A percentile compares a stretch with the other conserved stretches of the same genome.
phyloP scores from a whole-genome alignment of 1,284 basidiomycete genomes.

The Ustilago esculenta region DNA sequence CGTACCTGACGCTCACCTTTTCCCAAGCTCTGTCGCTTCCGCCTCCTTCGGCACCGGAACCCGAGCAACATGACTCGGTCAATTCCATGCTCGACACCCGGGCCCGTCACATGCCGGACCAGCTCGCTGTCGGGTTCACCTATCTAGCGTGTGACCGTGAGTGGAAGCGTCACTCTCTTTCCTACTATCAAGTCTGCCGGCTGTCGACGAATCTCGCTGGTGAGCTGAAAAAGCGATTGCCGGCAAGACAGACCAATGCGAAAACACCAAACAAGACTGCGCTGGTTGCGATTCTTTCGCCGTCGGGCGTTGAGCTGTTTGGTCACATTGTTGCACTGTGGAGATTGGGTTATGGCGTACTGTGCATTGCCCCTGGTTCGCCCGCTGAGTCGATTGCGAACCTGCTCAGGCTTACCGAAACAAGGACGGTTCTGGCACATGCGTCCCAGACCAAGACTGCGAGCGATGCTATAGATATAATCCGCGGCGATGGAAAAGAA shows the following conservation, averaged over 20 bases:
- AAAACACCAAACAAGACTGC: constrained; percentile 19
- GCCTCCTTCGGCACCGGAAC: constrained; percentile 52
- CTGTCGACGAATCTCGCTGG: constrained; percentile 11
- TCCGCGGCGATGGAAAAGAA: background rate
- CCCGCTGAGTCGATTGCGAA: constrained; percentile 73
- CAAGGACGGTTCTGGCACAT: constrained; percentile 71
- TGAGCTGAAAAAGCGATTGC: constrained; percentile 5
- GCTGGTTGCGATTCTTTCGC: constrained; percentile 67
- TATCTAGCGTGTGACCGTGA: constrained; percentile 19
- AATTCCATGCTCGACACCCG: constrained; percentile 66
- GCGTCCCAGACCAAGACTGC: constrained; percentile 67
- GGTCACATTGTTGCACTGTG: constrained; percentile 67
- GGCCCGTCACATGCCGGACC: constrained; percentile 57
- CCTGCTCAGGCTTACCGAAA: constrained; percentile 71
- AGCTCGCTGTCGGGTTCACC: constrained; percentile 68
- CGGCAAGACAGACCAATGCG: constrained; percentile 6
- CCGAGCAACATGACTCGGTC: constrained; percentile 64
- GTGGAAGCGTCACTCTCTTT: constrained; percentile 60
- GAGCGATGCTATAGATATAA: constrained; percentile 12
- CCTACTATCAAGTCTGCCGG: constrained; percentile 19
- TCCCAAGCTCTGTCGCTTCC: constrained; percentile 39
- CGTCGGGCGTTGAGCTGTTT: constrained; percentile 68
- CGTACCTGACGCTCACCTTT: constrained; percentile 46
- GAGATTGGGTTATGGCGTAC: constrained; percentile 67
- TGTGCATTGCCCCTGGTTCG: constrained; percentile 69